Evolutionary conservation across 2,329 filamentous ascomycete genomes (phyloP).

Genomic region (Penicillium sp.): DNA sequence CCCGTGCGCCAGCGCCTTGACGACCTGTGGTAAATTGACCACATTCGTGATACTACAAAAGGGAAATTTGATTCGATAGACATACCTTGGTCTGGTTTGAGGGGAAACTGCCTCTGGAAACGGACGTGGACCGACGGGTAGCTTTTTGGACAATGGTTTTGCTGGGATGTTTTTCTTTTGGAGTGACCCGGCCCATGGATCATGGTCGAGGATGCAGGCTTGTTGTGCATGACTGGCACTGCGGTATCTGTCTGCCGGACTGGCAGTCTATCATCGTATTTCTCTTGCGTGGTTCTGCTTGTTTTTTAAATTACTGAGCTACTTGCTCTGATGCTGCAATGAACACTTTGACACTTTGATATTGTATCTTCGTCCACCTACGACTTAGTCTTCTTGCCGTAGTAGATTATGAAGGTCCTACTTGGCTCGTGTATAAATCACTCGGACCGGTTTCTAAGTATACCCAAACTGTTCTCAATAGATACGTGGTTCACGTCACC

Average conservation of each 20-base stretch:
- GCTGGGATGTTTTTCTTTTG: neutral
- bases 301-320: neutral
- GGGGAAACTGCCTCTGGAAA: neutral
- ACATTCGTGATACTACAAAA: neutral
- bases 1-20: neutral
- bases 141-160: constrained; percentile 1
- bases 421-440: too few species aligned
- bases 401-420: too few species aligned
- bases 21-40: neutral
- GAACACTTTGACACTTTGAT: too few species aligned
- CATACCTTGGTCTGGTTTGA: constrained; percentile 10
- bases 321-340: too few species aligned
- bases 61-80: neutral
- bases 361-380: too few species aligned
- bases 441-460: too few species aligned
- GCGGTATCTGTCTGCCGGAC: neutral
- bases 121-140: neutral
- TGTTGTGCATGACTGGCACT: neutral
- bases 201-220: neutral
- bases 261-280: constrained; percentile 1
- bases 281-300: neutral
- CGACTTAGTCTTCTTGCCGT: too few species aligned
- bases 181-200: neutral
- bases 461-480: too few species aligned
- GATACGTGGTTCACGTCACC: too few species aligned